phyloP scores from a whole-genome alignment of 139 green algal species.

The Deuterostichococcus epilithicus region DNA sequence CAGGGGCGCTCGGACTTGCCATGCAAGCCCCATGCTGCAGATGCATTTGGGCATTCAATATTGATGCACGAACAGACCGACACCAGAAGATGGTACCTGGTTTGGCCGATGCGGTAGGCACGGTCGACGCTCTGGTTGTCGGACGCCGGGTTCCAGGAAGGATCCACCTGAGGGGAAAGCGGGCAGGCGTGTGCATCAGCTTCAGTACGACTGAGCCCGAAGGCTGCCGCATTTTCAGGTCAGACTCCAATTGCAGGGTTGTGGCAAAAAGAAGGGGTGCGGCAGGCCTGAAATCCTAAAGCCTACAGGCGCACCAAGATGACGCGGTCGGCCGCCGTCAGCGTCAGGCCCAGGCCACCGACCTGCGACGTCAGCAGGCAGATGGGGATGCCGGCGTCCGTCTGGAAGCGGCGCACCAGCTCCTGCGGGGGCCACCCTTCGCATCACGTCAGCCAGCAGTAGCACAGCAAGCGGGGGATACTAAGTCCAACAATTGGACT shows the following conservation, averaged over 20 bases:
- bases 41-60: no score
- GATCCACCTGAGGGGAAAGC: conserved; percentile 35
- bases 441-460: no score
- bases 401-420: conserved; percentile 73
- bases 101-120: conserved; percentile 57
- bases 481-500: no score
- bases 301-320: conserved; percentile 70
- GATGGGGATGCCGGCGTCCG: conserved; percentile 57
- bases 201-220: not conserved
- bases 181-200: not conserved
- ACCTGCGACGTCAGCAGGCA: conserved; percentile 91
- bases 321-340: conserved; percentile 90
- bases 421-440: conserved; percentile 33
- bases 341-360: conserved; percentile 89
- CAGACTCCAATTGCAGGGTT: no score
- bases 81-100: no score
- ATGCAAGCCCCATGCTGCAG: no score
- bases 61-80: no score
- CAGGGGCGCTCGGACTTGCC: no score
- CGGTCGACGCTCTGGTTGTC: conserved; percentile 72
- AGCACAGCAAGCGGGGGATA: no score
- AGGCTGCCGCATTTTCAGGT: no score
- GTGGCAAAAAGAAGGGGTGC: no score
- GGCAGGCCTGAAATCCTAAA: no score
- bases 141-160: conserved; percentile 59